Conservation (phyloP, 106 monocot genomes). For the Acorus calamus region DNA sequence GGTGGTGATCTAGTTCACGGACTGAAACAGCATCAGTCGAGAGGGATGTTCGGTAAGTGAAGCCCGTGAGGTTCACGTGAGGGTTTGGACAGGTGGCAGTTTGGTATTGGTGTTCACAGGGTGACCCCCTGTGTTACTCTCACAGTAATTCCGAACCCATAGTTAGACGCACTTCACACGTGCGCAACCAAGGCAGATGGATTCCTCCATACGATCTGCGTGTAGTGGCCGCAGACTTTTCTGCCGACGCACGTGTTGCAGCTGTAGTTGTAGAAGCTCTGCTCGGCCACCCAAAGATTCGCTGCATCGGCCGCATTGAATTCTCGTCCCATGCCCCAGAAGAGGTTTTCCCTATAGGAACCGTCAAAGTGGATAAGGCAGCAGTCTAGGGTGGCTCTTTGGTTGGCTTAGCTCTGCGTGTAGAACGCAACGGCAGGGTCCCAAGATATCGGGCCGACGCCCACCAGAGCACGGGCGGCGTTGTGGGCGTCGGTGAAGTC, state of each 20-base stretch:
- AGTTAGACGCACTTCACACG: background rate
- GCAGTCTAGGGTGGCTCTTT: background rate
- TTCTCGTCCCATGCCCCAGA: constrained; percentile 2
- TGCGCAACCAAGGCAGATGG: background rate
- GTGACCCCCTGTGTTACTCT: too few species aligned
- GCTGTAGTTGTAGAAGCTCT: constrained; percentile 2
- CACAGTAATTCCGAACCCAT: too few species aligned
- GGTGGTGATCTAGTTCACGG: too few species aligned
- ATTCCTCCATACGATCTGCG: background rate
- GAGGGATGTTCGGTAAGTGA: too few species aligned
- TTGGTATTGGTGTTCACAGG: too few species aligned
- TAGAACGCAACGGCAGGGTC: background rate
- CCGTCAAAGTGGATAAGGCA: background rate
- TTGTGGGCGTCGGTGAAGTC: too few species aligned
- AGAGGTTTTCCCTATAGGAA: constrained; percentile 4
- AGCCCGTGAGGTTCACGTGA: too few species aligned
- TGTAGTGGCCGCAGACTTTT: background rate
- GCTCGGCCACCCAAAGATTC: constrained; percentile 3
- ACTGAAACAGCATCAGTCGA: too few species aligned
- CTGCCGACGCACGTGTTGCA: constrained; percentile 2
- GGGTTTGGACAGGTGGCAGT: too few species aligned
- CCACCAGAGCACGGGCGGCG: too few species aligned
- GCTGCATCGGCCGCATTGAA: constrained; percentile 3
- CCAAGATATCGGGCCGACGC: too few species aligned
- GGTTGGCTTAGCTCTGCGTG: constrained; percentile 1